Evolutionary conservation across 441 rosid species (phyloP), one percentile per base, ranked within the genome.

Genomic region (Erysimum cheiri): DNA sequence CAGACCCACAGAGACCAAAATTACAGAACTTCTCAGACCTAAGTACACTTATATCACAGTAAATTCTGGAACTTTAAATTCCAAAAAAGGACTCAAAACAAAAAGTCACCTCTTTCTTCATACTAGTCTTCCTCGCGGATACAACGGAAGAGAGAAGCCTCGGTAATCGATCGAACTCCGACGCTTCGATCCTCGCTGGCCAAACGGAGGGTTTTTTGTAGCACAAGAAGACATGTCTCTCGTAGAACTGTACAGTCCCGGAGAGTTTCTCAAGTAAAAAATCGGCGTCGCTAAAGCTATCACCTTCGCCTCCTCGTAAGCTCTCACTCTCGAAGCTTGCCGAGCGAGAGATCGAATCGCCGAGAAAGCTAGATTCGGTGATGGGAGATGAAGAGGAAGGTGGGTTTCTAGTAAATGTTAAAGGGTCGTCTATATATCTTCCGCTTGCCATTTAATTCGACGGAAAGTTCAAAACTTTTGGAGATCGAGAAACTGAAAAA

Each of bases 151-250:
- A 85, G 63, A 94, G 87, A 84, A 90, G 71, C 92, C 99, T 84
- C 69, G 98, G 99, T 74, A 94, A 84, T 4, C 99, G 92, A 86
- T 94, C 98, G 67, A 94, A 92, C 88, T 94, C 99, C 0, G 99
- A 88, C 22, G 99, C 96, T 81, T 92, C 97, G 75, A 94, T 87
- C 80, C 98, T 88, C 0, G 90, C 84, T 0, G 98, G 97, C 98
- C 97, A 92, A 22, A 86, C 93, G 35, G 88, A 82, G 5, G 97
- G 98, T 69, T 85, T 90, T 83, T 94, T 90, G 77, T 94, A 94
- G 70, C 97, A 94, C 61, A 91, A 78, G 74, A 91, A 94, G 37
- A 91, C 89, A 62, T 94, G 98, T 24, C 97, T 88, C 71, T 86
- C 69, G 80, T 90, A 91, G 70, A 81, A 84, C 79, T 88, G 81